Percentiles rank a stretch among this genome's conserved stretches.
These are phyloP conservation scores for Volvox africanus DNA, from an alignment of 139 green algal genomes.

Conservation along the genomic window DNA sequence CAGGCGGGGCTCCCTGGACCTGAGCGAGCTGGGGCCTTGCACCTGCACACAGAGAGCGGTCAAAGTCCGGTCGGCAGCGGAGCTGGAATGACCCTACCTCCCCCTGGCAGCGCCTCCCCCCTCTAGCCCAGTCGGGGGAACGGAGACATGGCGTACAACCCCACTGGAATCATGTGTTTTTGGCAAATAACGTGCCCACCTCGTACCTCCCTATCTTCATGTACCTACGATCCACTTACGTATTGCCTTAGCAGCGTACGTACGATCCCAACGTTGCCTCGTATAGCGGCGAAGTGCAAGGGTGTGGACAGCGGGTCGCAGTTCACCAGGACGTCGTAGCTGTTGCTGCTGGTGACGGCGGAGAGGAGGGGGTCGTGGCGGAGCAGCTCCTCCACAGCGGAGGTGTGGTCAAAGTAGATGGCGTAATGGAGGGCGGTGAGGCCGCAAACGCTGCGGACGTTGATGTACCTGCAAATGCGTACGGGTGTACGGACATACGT, in stretches of 20 bases:
- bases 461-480: slow-evolving; percentile 34
- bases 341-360: background rate
- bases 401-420: slow-evolving; percentile 1
- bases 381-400: slow-evolving; percentile 21
- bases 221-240: background rate
- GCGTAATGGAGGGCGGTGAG: slow-evolving; percentile 20
- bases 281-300: slow-evolving; percentile 15
- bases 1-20: background rate
- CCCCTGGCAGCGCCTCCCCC: no score
- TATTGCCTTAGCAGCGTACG: slow-evolving; percentile 2
- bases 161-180: no score
- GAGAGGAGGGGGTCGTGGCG: slow-evolving; percentile 7
- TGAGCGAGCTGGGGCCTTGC: no score
- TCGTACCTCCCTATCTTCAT: background rate
- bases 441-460: background rate
- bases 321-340: slow-evolving; percentile 10
- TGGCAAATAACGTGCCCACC: no score
- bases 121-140: no score
- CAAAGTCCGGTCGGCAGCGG: no score
- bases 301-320: slow-evolving; percentile 11
- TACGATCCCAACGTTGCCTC: background rate
- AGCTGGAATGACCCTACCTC: no score
- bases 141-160: no score
- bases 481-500: no score
- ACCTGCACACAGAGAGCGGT: no score